Evolutionary conservation across 192 early-diverging fungal species (phyloP), one percentile per base, ranked within the genome.

Genomic region (Coemansia sp.): DNA sequence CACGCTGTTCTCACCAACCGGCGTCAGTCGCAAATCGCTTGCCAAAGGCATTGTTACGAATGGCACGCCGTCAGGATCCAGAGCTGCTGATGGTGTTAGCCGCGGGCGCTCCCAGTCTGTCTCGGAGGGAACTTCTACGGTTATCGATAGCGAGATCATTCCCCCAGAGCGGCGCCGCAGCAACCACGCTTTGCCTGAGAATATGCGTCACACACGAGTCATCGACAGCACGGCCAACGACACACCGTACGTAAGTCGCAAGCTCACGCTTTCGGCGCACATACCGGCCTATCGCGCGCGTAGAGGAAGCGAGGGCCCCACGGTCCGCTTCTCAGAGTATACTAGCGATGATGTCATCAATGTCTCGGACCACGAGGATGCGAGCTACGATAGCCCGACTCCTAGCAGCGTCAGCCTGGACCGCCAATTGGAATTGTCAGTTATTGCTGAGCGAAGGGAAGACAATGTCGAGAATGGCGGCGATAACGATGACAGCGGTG

Each of bases 191-290:
- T 11, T 62, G 32, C 58, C 42, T 0, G 65, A 67, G 6, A 60
- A 57, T 27, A 67, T 63, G 66, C 73, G 73, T 1, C 73, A 68
- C 59, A 62, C 73, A 17, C 73, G 67, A 5, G 62, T 69, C 17
- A 45, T 74, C 2, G 73, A 74, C 59, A 66, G 60, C 6, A 24
- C 36, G n/a, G 42, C 29, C 4, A 53, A 27, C 1, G 45, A 47
- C 2, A 36, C 59, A 1, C 62, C 62, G 0, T 60, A 68, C 22
- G 67, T 78, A 5, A 60, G 51, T n/a, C 76, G 76, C 19, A 73
- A 68, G 60, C 60, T 78, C 20, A 78, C 76, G 0, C 41, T 78
- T 6, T 78, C 76, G 1, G 60, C 58, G 0, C 60, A 31, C 19
- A 24, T 73, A 6, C 67, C 76, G 0, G 66, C 70, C 11, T 72